These are phyloP conservation scores for Xylariomycetidae sp. DNA, from an alignment of 2,329 filamentous ascomycete species.

Conservation along the genomic window DNA sequence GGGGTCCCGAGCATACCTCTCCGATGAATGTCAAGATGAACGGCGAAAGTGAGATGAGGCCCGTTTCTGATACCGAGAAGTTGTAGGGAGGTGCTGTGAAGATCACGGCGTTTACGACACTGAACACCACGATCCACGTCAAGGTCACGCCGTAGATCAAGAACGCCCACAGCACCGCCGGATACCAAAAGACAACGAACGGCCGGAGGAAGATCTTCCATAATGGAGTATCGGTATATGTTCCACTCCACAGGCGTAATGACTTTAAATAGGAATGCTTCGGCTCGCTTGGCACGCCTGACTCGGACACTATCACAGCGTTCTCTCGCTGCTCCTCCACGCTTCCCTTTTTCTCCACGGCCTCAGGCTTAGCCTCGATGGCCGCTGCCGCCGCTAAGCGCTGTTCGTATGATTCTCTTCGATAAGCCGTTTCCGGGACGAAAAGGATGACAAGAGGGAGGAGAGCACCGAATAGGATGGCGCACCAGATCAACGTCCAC, in stretches of 20 bases:
- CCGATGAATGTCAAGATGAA: constrained; percentile 44
- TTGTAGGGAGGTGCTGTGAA: constrained; percentile 47
- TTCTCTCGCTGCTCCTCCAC: constrained; percentile 13
- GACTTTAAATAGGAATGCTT: constrained; percentile 30
- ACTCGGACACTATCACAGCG: constrained; percentile 8
- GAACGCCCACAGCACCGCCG: constrained; percentile 46
- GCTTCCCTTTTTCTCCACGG: constrained; percentile 16
- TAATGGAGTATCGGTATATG: constrained; percentile 31
- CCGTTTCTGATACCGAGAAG: constrained; percentile 43
- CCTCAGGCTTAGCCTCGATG: constrained; percentile 12
- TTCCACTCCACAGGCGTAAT: constrained; percentile 30
- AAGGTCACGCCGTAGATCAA: constrained; percentile 41
- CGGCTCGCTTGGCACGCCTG: constrained; percentile 19
- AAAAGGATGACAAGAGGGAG: constrained; percentile 40
- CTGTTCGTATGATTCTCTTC: constrained; percentile 24
- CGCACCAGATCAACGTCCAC: constrained; percentile 43
- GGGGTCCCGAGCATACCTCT: constrained; percentile 37
- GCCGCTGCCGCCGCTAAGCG: constrained; percentile 7
- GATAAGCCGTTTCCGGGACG: constrained; percentile 47
- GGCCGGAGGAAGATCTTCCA: constrained; percentile 39
- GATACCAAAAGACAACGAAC: constrained; percentile 44
- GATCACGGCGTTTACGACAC: constrained; percentile 44
- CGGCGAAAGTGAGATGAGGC: constrained; percentile 46
- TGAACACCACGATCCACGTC: constrained; percentile 39
- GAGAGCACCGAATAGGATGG: constrained; percentile 39